Percentiles rank a stretch among this genome's conserved stretches.
Evolutionary conservation across 495 filamentous ascomycete genomes (phyloP).

Genomic region (Tuber magnatum): DNA sequence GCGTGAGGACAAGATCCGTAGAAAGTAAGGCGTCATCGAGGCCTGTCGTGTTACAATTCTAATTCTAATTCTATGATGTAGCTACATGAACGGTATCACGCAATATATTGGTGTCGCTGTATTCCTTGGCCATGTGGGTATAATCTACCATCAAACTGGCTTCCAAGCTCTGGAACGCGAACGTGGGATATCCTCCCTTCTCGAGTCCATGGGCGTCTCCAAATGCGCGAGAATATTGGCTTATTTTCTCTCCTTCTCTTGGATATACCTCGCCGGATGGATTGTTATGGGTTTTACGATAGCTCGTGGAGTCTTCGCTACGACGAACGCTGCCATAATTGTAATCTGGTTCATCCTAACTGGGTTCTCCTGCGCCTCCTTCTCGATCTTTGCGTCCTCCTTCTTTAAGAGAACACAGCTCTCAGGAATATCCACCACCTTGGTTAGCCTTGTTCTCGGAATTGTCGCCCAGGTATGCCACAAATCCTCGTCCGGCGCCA

Average conservation of each 20-base stretch:
- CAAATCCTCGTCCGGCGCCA: slow-evolving; percentile 49
- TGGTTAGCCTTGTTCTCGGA: slow-evolving; percentile 59
- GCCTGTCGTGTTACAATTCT: not conserved
- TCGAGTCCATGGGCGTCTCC: slow-evolving; percentile 77
- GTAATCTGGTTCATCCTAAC: slow-evolving; percentile 54
- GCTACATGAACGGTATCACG: slow-evolving; percentile 64
- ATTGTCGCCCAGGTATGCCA: slow-evolving; percentile 61
- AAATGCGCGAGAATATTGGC: slow-evolving; percentile 61
- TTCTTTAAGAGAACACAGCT: slow-evolving; percentile 75
- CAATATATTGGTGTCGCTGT: slow-evolving; percentile 62
- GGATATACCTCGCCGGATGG: slow-evolving; percentile 65
- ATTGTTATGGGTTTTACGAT: slow-evolving; percentile 59
- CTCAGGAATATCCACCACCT: slow-evolving; percentile 60
- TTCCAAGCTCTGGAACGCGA: slow-evolving; percentile 72
- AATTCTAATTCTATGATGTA: slow-evolving; percentile 17
- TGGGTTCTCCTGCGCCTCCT: slow-evolving; percentile 59
- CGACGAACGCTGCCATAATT: slow-evolving; percentile 54
- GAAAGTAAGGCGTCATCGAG: slow-evolving; percentile 10
- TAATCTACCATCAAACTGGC: slow-evolving; percentile 69
- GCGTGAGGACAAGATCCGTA: slow-evolving; percentile 53
- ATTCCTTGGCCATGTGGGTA: slow-evolving; percentile 59
- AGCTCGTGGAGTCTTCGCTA: slow-evolving; percentile 54
- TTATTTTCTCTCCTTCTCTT: slow-evolving; percentile 60
- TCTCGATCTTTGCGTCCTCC: slow-evolving; percentile 61
- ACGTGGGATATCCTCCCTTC: slow-evolving; percentile 66